phyloP scores from a whole-genome alignment of 1,284 basidiomycete genomes.

The Cryptococcus sp. region DNA sequence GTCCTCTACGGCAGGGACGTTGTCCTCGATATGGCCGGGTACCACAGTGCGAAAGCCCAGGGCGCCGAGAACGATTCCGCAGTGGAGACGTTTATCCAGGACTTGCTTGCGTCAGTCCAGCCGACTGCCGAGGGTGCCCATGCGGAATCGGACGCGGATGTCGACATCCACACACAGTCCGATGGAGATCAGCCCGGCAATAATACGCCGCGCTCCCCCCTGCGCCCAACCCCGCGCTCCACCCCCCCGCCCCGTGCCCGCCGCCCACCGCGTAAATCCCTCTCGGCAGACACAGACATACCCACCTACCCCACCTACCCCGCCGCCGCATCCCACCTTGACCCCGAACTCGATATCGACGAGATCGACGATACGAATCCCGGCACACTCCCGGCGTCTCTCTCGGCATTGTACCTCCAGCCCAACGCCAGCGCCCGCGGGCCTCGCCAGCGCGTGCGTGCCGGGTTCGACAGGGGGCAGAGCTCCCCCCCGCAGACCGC shows the following conservation, averaged over 20 bases:
- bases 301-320: background rate
- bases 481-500: constrained; percentile 28
- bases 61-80: constrained; percentile 10
- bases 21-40: constrained; percentile 54
- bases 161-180: background rate
- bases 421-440: background rate
- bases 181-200: background rate
- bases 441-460: too few species aligned
- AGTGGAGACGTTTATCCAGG: constrained; percentile 29
- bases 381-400: constrained; percentile 4
- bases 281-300: too few species aligned
- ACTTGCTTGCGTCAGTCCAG: constrained; percentile 26
- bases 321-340: too few species aligned
- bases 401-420: constrained; percentile 8
- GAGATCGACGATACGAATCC: too few species aligned
- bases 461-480: constrained; percentile 23
- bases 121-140: too few species aligned
- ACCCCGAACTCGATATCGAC: constrained; percentile 7
- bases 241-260: too few species aligned
- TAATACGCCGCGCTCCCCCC: background rate
- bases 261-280: too few species aligned
- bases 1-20: constrained; percentile 63
- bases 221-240: too few species aligned
- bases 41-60: constrained; percentile 34
- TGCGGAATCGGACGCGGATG: background rate